Evolutionary conservation across 2,329 filamentous ascomycete genomes (phyloP), one percentile per base, ranked within the genome.

Genomic region (Pseudopyricularia cyperi): DNA sequence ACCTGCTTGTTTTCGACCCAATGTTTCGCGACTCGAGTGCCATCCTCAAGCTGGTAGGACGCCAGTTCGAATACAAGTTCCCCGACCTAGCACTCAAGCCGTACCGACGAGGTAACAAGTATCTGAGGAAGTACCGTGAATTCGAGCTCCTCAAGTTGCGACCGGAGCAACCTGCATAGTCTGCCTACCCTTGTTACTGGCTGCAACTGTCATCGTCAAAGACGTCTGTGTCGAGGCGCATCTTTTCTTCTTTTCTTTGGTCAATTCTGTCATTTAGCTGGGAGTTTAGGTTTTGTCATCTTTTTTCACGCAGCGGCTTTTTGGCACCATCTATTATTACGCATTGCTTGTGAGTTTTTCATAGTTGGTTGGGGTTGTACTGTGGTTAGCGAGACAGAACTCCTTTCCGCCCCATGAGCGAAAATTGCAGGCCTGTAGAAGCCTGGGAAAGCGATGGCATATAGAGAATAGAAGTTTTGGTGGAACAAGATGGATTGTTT

Each of bases 1-100:
- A 87, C 58, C 70, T 97, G 17, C 71, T 97, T 0, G 86, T 95
- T 12, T 95, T 95, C 63, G 90, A 97, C 63, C 89, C 91, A 1
- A 85, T 86, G 69, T 89, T 87, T 64, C 81, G 77, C 52, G 85
- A 89, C 46, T 78, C 83, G 1, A 71, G 73, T 2, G 74, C 73
- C 17, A 76, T 94, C 60, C 74, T 71, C 55, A 77, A 76, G 51
- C 66, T 88, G 28, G 71, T 77, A 46, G 78, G 71, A 28, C 71
- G 63, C 3, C 68, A 48, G 51, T 67, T 79, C 61, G 61, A 66
- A 49, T 64, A 69, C 46, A 68, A 69, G 12, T 64, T 71, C 30
- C 74, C 79, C 0, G 71, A 72, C 37, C 66, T 72, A 30, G 67
- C 85, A 15, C 68, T 95, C 14, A 82, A 82, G 61, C 74, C 80